Base-by-base conservation (phyloP, 306 rosid genomes). In the Acacia confusa region DNA sequence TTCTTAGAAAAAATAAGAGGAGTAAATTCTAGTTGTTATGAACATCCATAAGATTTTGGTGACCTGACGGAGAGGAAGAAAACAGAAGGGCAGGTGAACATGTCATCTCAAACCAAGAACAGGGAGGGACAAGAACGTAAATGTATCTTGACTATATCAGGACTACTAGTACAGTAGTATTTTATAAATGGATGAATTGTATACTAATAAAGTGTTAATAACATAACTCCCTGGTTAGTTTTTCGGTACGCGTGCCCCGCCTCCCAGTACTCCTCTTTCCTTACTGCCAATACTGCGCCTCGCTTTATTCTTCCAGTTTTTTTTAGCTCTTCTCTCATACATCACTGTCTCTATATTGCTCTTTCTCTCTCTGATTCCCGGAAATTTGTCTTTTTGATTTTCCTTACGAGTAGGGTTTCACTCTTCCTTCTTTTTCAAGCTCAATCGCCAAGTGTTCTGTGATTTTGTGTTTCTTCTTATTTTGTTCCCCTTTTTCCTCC, bases 221-320 rank as follows among this genome's bases (percentile, higher is more conserved):
- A 43, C 13, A 43, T 8, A 8, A 43, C 10, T 43, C 47, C 10
- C 81, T 78, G 83, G 82, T 79, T 22, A 3, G 32, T 11, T 58
- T 84, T 86, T 93, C 89, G 94, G 71, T 91, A 57, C 86, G 66
- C 45, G 92, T 83, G 90, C 84, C 50, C 76, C 17, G 17, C 2
- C 27, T 9, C 38, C 30, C 57, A 1, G 13, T 34, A 7, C 38
- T 7, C 7, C 15, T 22, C 27, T 4, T 58, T 4, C 15, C 34
- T 11, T 24, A 32, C 65, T 3, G 12, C n/a, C 15, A 17, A 3
- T 24, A 32, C 65, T 3, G 12, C n/a, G 25, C 32, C 76, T 74
- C 50, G 61, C 83, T 77, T 82, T 81, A 86, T 82, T 81, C 66
- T 11, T 60, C 40, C 75, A 67, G 86, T 78, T 84, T 84, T 78